phyloP scores from a whole-genome alignment of 2,329 filamentous ascomycete species.

The Canariomyces notabilis region DNA sequence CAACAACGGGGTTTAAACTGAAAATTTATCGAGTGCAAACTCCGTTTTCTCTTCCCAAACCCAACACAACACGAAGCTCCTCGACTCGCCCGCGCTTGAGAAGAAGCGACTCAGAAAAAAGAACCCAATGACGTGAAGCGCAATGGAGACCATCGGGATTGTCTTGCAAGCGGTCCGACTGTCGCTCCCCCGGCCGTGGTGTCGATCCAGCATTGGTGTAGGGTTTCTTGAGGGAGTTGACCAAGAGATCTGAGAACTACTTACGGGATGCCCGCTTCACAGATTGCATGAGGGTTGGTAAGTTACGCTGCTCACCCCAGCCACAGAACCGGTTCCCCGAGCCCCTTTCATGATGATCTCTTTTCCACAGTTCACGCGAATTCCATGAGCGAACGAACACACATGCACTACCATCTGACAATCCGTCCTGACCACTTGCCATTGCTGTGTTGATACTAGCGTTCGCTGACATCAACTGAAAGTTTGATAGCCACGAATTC shows the following conservation, averaged over 20 bases:
- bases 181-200: too few species aligned
- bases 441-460: background rate
- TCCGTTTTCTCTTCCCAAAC: constrained; percentile 9
- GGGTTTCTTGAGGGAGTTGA: background rate
- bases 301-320: background rate
- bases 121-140: too few species aligned
- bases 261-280: background rate
- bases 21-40: constrained; percentile 15
- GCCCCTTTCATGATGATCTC: constrained; percentile 46
- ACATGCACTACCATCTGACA: constrained; percentile 75
- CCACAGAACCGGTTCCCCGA: background rate
- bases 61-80: background rate
- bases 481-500: too few species aligned
- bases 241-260: background rate
- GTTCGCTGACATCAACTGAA: constrained; percentile 18
- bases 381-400: constrained; percentile 56
- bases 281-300: constrained; percentile 10
- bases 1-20: constrained; percentile 11
- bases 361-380: constrained; percentile 57
- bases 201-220: background rate
- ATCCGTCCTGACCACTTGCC: background rate
- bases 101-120: too few species aligned
- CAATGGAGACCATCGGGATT: too few species aligned
- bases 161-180: too few species aligned
- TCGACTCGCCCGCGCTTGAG: background rate